Evolutionary conservation across 306 rosid species (phyloP), one percentile per base, ranked within the genome.

Genomic region (Begonia peltatifolia): DNA sequence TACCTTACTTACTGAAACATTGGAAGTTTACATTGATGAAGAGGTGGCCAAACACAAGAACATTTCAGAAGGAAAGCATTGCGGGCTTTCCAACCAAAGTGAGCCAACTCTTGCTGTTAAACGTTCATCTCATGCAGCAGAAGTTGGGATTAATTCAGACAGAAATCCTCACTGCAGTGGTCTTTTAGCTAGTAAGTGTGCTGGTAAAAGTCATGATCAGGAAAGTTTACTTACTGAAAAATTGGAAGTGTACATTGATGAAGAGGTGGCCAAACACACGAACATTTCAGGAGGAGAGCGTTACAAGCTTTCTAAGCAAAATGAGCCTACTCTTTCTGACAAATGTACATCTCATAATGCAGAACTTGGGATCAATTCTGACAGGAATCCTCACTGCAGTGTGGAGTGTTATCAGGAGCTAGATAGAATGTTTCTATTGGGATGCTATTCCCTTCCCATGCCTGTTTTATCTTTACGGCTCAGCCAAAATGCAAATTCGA

Each of bases 391-490:
- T 55, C 50, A 48, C 22, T 53, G 65, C 54, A 72, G 38, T 48
- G 48, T 55, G 60, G 80, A 73, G 52, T 67, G 51, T 20, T 55
- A 67, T 63, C 65, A 63, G 46, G 75, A 77, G 65, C 69, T 68
- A 49, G 53, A 58, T 2, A 62, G 81, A 54, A 54, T 63, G 63
- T 59, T 78, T 60, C 66, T 81, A 65, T 74, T 84, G 60, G 96
- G 96, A 50, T 54, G 82, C 74, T 88, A 88, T 76, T 46, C 63
- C 53, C 96, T 77, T 63, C 88, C 88, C 6, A 59, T 69, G 76
- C 87, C 88, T 47, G 84, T 88, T 55, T 71, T 84, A 42, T 79
- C 84, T 15, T 36, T 75, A 47, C 47, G 79, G 63, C 55, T 88
- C 69, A 61, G 70, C 57, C 72, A 73, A 57, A 55, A 57, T 53